Conservation (phyloP, 2,329 filamentous ascomycete genomes). For the Fusarium hostae region DNA sequence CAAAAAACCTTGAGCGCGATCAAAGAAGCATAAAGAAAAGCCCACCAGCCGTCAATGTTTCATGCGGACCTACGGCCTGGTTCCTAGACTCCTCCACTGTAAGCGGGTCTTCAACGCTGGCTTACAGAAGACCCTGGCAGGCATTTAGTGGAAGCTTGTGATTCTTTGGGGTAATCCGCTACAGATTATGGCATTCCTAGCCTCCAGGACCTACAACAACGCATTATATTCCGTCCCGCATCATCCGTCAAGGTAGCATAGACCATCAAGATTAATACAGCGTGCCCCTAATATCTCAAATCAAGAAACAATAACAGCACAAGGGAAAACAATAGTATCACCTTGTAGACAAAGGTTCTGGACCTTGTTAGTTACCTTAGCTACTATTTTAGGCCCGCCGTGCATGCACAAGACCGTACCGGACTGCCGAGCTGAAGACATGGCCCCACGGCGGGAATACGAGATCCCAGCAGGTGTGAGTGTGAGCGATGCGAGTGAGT, state of each 20-base stretch:
- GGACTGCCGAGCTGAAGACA: slow-evolving; percentile 24
- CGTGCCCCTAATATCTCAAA: slow-evolving; percentile 20
- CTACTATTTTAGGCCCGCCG: slow-evolving; percentile 22
- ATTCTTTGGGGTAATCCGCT: slow-evolving; percentile 1
- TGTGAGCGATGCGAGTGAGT: neutral
- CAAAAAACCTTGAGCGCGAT: neutral
- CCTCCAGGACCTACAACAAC: neutral
- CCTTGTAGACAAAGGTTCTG: slow-evolving; percentile 4
- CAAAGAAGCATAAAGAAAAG: neutral
- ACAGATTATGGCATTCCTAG: slow-evolving; percentile 21
- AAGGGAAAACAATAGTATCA: neutral
- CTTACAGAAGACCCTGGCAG: slow-evolving; percentile 20
- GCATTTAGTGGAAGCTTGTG: slow-evolving; percentile 21
- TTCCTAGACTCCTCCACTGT: slow-evolving; percentile 5
- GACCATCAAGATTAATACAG: slow-evolving; percentile 1
- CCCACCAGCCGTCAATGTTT: slow-evolving; percentile 7
- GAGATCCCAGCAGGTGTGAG: slow-evolving; percentile 25
- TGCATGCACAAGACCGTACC: slow-evolving; percentile 17
- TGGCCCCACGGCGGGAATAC: slow-evolving; percentile 36
- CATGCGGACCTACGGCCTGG: neutral
- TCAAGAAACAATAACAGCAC: neutral
- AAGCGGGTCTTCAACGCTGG: slow-evolving; percentile 6
- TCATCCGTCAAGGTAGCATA: slow-evolving; percentile 19
- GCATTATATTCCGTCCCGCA: neutral
- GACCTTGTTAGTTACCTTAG: neutral